Evolutionary conservation across 495 filamentous ascomycete genomes (phyloP).

Genomic region (Acidiella bohemica): DNA sequence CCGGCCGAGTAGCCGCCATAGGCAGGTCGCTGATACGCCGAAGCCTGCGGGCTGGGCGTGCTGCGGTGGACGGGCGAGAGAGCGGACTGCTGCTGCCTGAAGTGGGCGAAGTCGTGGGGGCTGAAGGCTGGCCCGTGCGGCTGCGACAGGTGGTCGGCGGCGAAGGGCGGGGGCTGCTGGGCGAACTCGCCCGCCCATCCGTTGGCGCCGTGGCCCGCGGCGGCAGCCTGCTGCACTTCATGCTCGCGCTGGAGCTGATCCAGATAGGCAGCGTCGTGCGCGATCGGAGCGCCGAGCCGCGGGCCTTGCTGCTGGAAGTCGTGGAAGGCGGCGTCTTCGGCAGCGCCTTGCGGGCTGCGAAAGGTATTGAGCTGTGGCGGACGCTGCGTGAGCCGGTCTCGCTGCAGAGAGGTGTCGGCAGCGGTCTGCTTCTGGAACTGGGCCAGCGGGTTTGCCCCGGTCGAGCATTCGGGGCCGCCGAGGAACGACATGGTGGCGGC

Average conservation of each 20-base stretch:
- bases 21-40: constrained; percentile 39
- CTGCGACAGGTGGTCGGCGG: constrained; percentile 43
- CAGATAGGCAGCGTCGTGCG: not conserved
- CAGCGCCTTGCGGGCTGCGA: constrained; percentile 5
- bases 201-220: constrained; percentile 36
- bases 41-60: constrained; percentile 32
- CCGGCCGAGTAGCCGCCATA: constrained; percentile 27
- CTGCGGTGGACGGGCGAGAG: constrained; percentile 3
- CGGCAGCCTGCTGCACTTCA: constrained; percentile 39
- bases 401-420: constrained; percentile 86
- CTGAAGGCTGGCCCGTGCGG: constrained; percentile 36
- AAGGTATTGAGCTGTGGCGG: constrained; percentile 9
- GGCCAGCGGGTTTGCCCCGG: constrained; percentile 84
- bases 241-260: constrained; percentile 39
- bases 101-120: constrained; percentile 57
- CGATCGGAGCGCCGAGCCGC: constrained; percentile 2
- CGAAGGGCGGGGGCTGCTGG: constrained; percentile 48
- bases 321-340: constrained; percentile 15
- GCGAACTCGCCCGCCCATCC: constrained; percentile 53
- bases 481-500: constrained; percentile 65
- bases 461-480: constrained; percentile 92
- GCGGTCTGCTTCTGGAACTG: constrained; percentile 93
- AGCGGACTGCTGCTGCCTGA: constrained; percentile 8
- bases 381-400: constrained; percentile 50
- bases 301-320: constrained; percentile 16